Evolutionary conservation across 805 yeast species (phyloP).

Genomic region (Saccharomycopsis fermentans): DNA sequence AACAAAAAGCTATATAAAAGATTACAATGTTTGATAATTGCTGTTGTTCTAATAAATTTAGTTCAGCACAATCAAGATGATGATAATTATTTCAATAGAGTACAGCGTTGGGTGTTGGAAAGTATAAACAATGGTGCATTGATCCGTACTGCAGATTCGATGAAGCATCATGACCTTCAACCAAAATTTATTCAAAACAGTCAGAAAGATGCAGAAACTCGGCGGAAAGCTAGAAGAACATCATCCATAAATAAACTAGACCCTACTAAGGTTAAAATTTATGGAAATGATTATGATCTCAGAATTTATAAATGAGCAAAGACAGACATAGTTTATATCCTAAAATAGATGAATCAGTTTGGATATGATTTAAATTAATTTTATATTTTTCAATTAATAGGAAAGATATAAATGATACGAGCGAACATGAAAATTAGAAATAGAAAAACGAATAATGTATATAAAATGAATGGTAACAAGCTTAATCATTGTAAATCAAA

Average conservation of each 20-base stretch:
- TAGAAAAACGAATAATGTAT: neutral
- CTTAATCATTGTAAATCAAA: conserved; percentile 21
- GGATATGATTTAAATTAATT: neutral
- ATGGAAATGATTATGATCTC: neutral
- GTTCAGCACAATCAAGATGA: neutral
- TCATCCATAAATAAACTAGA: neutral
- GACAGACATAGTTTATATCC: neutral
- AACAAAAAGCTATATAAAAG: conserved; percentile 3
- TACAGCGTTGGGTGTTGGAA: neutral
- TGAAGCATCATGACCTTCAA: neutral
- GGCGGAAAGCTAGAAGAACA: neutral
- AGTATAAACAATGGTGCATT: neutral
- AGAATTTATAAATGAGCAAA: neutral
- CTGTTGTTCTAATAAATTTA: conserved; percentile 8
- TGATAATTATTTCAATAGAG: neutral
- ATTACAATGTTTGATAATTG: conserved; percentile 9
- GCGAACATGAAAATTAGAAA: neutral
- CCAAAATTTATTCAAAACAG: neutral
- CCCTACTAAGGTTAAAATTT: neutral
- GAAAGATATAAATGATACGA: neutral
- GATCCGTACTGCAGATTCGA: neutral
- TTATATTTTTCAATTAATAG: neutral
- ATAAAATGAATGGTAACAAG: neutral
- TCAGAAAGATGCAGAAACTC: neutral
- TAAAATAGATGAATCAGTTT: neutral